Evolutionary conservation across 2,329 filamentous ascomycete species (phyloP).

Genomic region (Metarhizium humberi): DNA sequence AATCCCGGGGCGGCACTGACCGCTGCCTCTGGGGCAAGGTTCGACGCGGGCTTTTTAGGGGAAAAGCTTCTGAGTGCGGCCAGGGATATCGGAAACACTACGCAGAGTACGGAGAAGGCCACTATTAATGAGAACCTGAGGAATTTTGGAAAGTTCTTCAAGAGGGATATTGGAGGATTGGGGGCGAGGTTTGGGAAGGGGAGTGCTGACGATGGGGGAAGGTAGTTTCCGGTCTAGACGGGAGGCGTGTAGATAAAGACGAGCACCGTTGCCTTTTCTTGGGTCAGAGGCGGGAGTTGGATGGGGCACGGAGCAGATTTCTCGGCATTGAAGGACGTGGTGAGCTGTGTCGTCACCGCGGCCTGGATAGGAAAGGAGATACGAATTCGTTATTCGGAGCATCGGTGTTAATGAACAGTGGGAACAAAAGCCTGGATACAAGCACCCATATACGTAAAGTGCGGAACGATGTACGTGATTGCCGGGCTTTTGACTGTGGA

Average conservation of each 20-base stretch:
- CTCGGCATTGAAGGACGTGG: neutral
- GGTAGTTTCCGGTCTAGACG: neutral
- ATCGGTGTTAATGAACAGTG: neutral
- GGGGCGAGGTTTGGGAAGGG: constrained; percentile 63
- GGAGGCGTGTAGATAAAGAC: neutral
- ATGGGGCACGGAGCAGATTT: too few relatives aligned
- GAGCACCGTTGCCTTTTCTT: too few relatives aligned
- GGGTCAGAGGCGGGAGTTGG: too few relatives aligned
- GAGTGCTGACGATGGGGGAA: constrained; percentile 26
- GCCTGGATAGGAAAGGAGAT: neutral
- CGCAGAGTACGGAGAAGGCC: constrained; percentile 43
- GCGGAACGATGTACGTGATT: too few relatives aligned
- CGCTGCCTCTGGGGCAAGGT: constrained; percentile 40
- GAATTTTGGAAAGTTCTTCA: constrained; percentile 95
- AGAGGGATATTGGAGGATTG: constrained; percentile 71
- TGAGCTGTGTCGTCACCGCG: neutral
- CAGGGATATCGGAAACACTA: constrained; percentile 64
- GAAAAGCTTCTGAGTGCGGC: constrained; percentile 84
- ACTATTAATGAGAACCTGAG: constrained; percentile 90
- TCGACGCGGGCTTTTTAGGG: constrained; percentile 75
- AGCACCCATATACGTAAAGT: too few relatives aligned
- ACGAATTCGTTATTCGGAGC: neutral
- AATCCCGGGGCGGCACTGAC: constrained; percentile 32
- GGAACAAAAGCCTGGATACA: too few relatives aligned
- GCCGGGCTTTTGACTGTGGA: too few relatives aligned